Conservation (phyloP, 345 rosid genomes). For the Combretum micranthum region DNA sequence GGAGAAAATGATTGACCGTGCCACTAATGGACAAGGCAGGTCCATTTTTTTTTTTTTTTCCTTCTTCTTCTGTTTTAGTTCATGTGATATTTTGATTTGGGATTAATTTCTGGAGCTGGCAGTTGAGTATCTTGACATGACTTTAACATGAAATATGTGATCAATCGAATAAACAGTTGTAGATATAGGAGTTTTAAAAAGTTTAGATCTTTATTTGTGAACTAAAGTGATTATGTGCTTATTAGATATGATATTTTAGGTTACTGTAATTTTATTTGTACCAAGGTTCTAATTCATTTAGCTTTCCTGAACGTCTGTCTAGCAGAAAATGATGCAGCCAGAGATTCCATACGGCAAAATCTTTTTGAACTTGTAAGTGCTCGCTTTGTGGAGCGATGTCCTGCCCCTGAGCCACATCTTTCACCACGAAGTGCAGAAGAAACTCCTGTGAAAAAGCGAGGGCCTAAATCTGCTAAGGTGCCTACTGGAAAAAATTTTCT, state of each 20-base stretch:
- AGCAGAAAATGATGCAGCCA: slow-evolving; percentile 25
- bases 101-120: no score
- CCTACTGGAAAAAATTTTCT: slow-evolving; percentile 11
- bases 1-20: slow-evolving; percentile 63
- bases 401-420: slow-evolving; percentile 66
- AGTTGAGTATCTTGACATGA: no score
- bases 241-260: no score
- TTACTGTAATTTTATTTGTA: no score
- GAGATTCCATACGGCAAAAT: slow-evolving; percentile 36
- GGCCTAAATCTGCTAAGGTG: slow-evolving; percentile 69
- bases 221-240: background rate
- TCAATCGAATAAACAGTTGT: no score
- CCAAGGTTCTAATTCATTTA: no score
- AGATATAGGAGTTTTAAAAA: background rate
- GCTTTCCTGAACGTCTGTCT: background rate
- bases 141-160: no score
- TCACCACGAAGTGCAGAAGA: slow-evolving; percentile 40
- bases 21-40: slow-evolving; percentile 40
- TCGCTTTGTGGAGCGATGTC: slow-evolving; percentile 73
- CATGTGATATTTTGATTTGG: no score
- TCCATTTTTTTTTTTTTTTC: slow-evolving; percentile 1
- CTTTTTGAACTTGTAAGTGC: slow-evolving; percentile 48
- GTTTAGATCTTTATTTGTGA: background rate
- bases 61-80: no score
- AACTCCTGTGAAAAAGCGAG: slow-evolving; percentile 39